These are phyloP conservation scores for Salix koriyanagi DNA, from an alignment of 345 rosid genomes.

Conservation along the genomic window DNA sequence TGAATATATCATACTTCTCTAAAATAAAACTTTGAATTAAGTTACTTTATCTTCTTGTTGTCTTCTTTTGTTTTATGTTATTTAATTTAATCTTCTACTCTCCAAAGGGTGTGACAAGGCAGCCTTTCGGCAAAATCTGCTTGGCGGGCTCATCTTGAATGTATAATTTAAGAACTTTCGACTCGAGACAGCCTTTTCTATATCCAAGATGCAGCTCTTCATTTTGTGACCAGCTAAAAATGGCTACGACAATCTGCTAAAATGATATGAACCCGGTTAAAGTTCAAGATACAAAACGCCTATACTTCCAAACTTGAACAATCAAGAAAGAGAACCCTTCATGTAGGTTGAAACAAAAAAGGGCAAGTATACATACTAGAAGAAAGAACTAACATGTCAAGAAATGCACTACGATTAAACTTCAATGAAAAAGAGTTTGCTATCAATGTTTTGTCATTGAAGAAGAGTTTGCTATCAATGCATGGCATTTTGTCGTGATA, in stretches of 20 bases:
- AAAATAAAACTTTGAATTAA: too few species aligned
- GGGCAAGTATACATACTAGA: not conserved
- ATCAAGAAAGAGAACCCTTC: conserved; percentile 27
- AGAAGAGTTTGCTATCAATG: not conserved
- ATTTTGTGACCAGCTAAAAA: conserved; percentile 19
- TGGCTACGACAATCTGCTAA: conserved; percentile 12
- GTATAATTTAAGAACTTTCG: conserved; percentile 9
- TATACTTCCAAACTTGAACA: conserved; percentile 22
- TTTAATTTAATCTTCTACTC: not conserved
- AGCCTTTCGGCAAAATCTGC: conserved; percentile 36
- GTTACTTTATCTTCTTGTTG: too few species aligned
- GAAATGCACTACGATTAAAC: conserved; percentile 1
- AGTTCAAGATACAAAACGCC: conserved; percentile 26
- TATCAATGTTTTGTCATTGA: not conserved
- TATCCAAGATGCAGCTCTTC: not conserved
- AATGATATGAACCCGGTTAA: conserved; percentile 9
- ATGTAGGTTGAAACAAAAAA: conserved; percentile 26
- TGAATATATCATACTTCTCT: too few species aligned
- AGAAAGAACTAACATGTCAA: conserved; percentile 5
- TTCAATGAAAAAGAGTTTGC: not conserved
- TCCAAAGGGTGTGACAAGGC: conserved; percentile 6
- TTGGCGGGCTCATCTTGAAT: conserved; percentile 16
- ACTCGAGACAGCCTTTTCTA: conserved; percentile 2
- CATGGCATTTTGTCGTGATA: not conserved
- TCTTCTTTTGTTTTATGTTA: too few species aligned